Percentiles rank a stretch among this genome's conserved stretches.
These are phyloP conservation scores for Dacryopinax primogenitus DNA, from an alignment of 768 basidiomycete genomes.

Conservation along the genomic window DNA sequence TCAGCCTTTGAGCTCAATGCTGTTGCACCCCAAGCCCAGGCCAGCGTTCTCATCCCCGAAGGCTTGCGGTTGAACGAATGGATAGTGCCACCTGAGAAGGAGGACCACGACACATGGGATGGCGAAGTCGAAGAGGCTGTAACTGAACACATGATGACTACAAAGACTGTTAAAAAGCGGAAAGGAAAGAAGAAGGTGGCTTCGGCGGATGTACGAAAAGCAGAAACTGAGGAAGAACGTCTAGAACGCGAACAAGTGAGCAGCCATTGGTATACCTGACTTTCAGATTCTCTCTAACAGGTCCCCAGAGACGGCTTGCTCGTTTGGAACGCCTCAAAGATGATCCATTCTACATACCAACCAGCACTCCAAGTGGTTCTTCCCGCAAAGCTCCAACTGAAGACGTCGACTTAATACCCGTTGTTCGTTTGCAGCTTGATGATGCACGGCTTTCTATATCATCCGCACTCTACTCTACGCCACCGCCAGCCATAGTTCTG, in stretches of 20 bases:
- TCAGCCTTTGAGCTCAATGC: constrained; percentile 69
- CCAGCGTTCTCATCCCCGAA: constrained; percentile 65
- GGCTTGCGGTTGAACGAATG: constrained; percentile 76
- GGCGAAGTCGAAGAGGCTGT: constrained; percentile 26
- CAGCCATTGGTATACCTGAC: constrained; percentile 11
- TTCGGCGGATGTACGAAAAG: constrained; percentile 18
- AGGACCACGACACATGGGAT: constrained; percentile 24
- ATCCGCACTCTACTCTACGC: too few relatives aligned
- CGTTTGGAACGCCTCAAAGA: constrained; percentile 62
- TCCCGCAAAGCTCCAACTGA: constrained; percentile 24
- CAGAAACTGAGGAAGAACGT: constrained; percentile 43
- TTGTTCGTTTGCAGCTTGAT: constrained; percentile 56
- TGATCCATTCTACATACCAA: constrained; percentile 85
- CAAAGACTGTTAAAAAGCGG: constrained; percentile 31
- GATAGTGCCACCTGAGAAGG: constrained; percentile 54
- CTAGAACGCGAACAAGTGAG: constrained; percentile 52
- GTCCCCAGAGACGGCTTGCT: constrained; percentile 54
- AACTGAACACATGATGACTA: constrained; percentile 27
- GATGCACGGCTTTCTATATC: too few relatives aligned
- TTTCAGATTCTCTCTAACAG: constrained; percentile 9
- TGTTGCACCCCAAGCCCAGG: constrained; percentile 68
- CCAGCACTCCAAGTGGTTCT: constrained; percentile 37
- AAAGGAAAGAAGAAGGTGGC: constrained; percentile 37
- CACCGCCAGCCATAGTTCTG: constrained; percentile 20
- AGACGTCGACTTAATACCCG: constrained; percentile 84